These are phyloP conservation scores for Xylaria intraflava DNA, from an alignment of 495 filamentous ascomycete species.

Conservation along the genomic window DNA sequence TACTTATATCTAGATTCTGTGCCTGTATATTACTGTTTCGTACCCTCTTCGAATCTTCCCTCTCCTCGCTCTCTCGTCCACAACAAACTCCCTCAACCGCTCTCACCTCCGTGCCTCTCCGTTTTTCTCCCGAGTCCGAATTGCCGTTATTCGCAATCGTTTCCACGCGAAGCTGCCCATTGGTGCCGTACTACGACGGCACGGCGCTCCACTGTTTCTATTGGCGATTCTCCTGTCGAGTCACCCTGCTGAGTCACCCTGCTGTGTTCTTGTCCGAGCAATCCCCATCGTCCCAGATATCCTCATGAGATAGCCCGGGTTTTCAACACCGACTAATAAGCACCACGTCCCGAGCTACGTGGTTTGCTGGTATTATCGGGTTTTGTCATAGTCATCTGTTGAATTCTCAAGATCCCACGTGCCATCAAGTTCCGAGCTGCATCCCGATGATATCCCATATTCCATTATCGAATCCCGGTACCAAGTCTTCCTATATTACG, in stretches of 20 bases:
- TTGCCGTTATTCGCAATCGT: neutral
- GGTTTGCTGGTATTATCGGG: constrained; percentile 2
- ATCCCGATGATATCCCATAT: constrained; percentile 14
- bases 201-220: neutral
- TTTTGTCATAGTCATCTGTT: neutral
- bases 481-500: constrained; percentile 6
- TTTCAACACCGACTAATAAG: constrained; percentile 1
- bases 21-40: constrained; percentile 9
- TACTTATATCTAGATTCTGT: neutral
- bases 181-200: neutral
- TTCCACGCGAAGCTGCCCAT: neutral
- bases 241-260: neutral
- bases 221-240: neutral
- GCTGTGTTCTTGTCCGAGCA: constrained; percentile 2
- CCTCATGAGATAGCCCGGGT: neutral
- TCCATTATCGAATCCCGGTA: constrained; percentile 2
- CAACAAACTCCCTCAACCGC: neutral
- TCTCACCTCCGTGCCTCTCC: neutral
- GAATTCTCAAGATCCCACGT: neutral
- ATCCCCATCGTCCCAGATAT: constrained; percentile 9
- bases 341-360: neutral
- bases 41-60: constrained; percentile 2
- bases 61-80: neutral
- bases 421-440: constrained; percentile 8
- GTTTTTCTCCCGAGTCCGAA: neutral